These are phyloP conservation scores for Penicillium psychrosexuale DNA, from an alignment of 2,329 filamentous ascomycete genomes.

Conservation along the genomic window DNA sequence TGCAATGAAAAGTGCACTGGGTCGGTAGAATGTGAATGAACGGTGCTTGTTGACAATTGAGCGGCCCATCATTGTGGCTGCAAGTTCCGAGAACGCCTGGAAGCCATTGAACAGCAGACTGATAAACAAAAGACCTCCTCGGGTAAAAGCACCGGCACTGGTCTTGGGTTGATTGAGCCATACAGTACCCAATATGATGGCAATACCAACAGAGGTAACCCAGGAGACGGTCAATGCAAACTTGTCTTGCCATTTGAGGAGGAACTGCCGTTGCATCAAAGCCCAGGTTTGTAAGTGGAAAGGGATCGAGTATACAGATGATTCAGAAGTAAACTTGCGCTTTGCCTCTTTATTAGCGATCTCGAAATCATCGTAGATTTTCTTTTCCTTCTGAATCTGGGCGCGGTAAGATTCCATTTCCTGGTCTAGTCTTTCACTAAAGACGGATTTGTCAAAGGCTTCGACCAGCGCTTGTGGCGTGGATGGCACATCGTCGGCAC, in stretches of 20 bases:
- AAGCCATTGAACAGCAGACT: slow-evolving; percentile 83
- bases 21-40: slow-evolving; percentile 77
- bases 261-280: slow-evolving; percentile 77
- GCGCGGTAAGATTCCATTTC: slow-evolving; percentile 70
- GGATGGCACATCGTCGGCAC: slow-evolving; percentile 64
- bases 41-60: slow-evolving; percentile 80
- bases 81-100: slow-evolving; percentile 76
- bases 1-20: slow-evolving; percentile 77
- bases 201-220: slow-evolving; percentile 68
- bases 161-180: slow-evolving; percentile 67
- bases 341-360: slow-evolving; percentile 74
- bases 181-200: slow-evolving; percentile 74
- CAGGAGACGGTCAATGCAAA: slow-evolving; percentile 73
- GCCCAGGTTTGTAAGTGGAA: slow-evolving; percentile 82
- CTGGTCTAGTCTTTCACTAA: slow-evolving; percentile 54
- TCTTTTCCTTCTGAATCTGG: slow-evolving; percentile 61
- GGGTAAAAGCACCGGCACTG: slow-evolving; percentile 69
- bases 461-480: slow-evolving; percentile 63
- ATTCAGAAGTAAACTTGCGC: slow-evolving; percentile 65
- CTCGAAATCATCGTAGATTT: slow-evolving; percentile 72
- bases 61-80: slow-evolving; percentile 69
- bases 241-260: slow-evolving; percentile 81
- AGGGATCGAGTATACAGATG: slow-evolving; percentile 77
- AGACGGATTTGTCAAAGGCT: slow-evolving; percentile 66
- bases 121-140: slow-evolving; percentile 78